These are phyloP conservation scores for Populus deltoides DNA, from an alignment of 345 rosid genomes.

Conservation along the genomic window DNA sequence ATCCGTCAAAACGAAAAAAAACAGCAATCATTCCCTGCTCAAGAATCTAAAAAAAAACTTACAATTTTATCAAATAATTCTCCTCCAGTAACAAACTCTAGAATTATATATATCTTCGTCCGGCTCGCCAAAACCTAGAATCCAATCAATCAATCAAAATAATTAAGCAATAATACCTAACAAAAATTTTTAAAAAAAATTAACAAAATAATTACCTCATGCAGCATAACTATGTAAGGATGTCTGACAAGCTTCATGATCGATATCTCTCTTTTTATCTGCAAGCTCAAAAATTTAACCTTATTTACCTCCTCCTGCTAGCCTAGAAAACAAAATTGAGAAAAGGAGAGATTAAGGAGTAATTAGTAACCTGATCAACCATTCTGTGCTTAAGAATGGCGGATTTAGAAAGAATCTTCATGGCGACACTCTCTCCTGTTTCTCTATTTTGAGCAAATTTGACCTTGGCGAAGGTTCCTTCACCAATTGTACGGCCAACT, in stretches of 20 bases:
- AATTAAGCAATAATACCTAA: background rate
- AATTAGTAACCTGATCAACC: conserved; percentile 81
- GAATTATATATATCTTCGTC: conserved; percentile 72
- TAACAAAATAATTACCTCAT: conserved; percentile 52
- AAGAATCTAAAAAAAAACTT: conserved; percentile 23
- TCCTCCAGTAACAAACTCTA: conserved; percentile 92
- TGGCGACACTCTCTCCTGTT: conserved; percentile 75
- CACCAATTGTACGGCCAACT: conserved; percentile 82
- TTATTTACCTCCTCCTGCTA: background rate
- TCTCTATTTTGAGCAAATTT: conserved; percentile 72
- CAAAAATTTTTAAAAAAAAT: background rate
- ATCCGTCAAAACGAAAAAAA: too few relatives aligned
- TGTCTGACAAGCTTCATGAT: conserved; percentile 92
- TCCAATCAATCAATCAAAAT: background rate
- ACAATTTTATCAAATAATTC: conserved; percentile 84
- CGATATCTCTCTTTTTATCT: conserved; percentile 90
- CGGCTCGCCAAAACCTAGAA: conserved; percentile 73
- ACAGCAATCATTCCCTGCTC: background rate
- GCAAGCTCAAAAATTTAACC: background rate
- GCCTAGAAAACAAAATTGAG: background rate
- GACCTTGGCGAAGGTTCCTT: conserved; percentile 95
- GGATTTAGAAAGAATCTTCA: conserved; percentile 75
- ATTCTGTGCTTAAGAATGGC: conserved; percentile 76
- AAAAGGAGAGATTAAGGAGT: background rate
- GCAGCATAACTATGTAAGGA: conserved; percentile 74